Percentiles rank a stretch among this genome's conserved stretches.
Evolutionary conservation across 2,329 filamentous ascomycete species (phyloP).

Genomic region (Aspergillus sp.): DNA sequence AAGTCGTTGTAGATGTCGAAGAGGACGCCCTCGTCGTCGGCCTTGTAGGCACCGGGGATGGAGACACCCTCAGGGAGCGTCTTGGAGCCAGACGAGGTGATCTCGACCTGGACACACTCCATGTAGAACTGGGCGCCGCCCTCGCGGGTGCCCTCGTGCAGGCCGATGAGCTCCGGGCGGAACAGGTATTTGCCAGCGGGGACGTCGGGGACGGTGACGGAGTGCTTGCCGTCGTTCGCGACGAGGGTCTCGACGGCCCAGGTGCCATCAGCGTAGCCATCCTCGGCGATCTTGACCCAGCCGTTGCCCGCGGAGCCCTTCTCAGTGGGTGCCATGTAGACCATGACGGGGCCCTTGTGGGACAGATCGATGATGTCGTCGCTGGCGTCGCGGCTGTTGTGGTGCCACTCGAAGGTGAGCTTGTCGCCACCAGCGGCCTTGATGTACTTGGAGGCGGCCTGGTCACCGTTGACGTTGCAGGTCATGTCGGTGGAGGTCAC

Average conservation of each 20-base stretch:
- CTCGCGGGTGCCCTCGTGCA: conserved; percentile 19
- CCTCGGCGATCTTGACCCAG: conserved; percentile 26
- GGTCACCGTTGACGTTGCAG: conserved; percentile 22
- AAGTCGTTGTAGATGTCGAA: conserved; percentile 22
- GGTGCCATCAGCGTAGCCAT: conserved; percentile 20
- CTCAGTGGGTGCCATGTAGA: conserved; percentile 23
- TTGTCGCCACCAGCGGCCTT: conserved; percentile 22
- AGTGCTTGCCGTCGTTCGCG: conserved; percentile 23
- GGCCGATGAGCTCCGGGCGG: conserved; percentile 25
- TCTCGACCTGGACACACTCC: conserved; percentile 25
- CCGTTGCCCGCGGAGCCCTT: conserved; percentile 18
- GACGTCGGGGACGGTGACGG: conserved; percentile 21
- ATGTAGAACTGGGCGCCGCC: conserved; percentile 25
- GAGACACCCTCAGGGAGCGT: conserved; percentile 20
- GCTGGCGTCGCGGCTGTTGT: conserved; percentile 15
- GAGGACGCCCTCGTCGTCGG: conserved; percentile 17
- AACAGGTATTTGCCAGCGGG: conserved; percentile 24
- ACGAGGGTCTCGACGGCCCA: conserved; percentile 23
- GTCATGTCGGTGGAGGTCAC: conserved; percentile 23
- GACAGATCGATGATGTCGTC: conserved; percentile 26
- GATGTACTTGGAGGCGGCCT: conserved; percentile 19
- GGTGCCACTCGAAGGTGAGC: conserved; percentile 27
- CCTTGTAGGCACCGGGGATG: conserved; percentile 20
- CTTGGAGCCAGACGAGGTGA: conserved; percentile 20
- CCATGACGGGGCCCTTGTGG: conserved; percentile 20